Conservation (phyloP, 2,329 filamentous ascomycete species). For the Hirsutella minnesotensis region DNA sequence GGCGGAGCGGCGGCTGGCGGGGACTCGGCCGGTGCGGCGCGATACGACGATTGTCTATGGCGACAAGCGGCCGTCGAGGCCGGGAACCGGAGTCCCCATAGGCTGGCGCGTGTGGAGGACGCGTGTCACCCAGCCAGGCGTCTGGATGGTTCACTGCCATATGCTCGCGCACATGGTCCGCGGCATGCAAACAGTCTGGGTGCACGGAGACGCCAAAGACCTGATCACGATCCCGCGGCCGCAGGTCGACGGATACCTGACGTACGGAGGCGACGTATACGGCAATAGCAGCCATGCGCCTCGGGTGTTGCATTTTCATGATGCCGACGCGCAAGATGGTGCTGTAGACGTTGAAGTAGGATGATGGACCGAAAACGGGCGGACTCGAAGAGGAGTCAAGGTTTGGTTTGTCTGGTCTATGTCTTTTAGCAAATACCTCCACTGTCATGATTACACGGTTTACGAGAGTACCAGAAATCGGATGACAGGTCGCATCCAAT, state of each 20-base stretch:
- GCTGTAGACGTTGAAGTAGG: too few relatives aligned
- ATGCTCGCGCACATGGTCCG: constrained; percentile 46
- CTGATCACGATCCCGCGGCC: not conserved
- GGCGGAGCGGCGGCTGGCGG: constrained; percentile 3
- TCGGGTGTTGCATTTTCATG: not conserved
- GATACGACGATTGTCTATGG: constrained; percentile 29
- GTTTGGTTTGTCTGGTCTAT: too few relatives aligned
- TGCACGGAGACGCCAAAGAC: not conserved
- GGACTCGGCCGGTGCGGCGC: constrained; percentile 20
- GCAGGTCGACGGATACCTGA: constrained; percentile 23
- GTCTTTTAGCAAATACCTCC: too few relatives aligned
- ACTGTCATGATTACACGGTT: too few relatives aligned
- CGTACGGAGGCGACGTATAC: constrained; percentile 32
- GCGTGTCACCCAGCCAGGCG: constrained; percentile 27
- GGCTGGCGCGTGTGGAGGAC: constrained; percentile 54
- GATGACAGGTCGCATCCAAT: too few relatives aligned
- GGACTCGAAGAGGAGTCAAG: too few relatives aligned
- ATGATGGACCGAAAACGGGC: too few relatives aligned
- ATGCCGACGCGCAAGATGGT: not conserved
- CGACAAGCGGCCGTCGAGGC: not conserved
- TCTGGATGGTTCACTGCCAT: constrained; percentile 54
- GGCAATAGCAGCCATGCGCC: constrained; percentile 18
- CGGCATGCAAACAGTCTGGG: constrained; percentile 9
- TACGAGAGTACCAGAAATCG: too few relatives aligned
- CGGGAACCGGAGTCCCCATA: constrained; percentile 24